phyloP scores from a whole-genome alignment of 768 basidiomycete genomes.

The Tulasnella sp. region DNA sequence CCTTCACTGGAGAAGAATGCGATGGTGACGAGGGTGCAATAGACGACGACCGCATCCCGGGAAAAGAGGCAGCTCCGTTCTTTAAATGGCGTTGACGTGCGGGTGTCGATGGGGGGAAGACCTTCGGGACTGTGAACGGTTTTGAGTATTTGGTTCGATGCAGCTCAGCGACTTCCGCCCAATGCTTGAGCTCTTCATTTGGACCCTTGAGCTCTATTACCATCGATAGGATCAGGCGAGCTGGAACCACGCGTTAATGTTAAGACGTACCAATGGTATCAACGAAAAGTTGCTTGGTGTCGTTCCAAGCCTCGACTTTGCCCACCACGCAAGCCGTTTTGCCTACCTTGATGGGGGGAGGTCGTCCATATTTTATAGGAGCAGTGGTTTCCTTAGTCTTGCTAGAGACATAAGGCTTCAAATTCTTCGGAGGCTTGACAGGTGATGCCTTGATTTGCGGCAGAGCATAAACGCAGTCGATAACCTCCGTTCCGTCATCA shows the following conservation, averaged over 20 bases:
- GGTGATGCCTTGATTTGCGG: conserved; percentile 38
- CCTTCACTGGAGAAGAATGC: conserved; percentile 16
- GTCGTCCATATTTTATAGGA: conserved; percentile 48
- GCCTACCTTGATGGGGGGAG: conserved; percentile 46
- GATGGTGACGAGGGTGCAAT: conserved; percentile 35
- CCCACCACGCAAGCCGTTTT: conserved; percentile 55
- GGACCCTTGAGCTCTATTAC: conserved; percentile 51
- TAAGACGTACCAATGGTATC: conserved; percentile 55
- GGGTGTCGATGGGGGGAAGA: background rate
- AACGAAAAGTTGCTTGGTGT: conserved; percentile 53
- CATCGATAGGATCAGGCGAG: conserved; percentile 9
- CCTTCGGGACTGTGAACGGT: conserved; percentile 57
- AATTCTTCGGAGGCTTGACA: conserved; percentile 35
- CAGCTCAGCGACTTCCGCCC: conserved; percentile 55
- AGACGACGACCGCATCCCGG: conserved; percentile 34
- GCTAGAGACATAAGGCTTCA: conserved; percentile 30
- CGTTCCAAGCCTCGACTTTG: conserved; percentile 48
- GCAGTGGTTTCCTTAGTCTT: conserved; percentile 34
- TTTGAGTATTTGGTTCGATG: conserved; percentile 58
- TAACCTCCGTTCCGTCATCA: conserved; percentile 74
- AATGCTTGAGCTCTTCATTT: conserved; percentile 66
- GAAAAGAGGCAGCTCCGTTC: conserved; percentile 34
- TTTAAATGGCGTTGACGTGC: background rate
- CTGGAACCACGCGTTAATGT: background rate
- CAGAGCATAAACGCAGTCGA: conserved; percentile 64